Base-by-base conservation (phyloP, 139 green algal genomes). In the Parachlorella kessleri region DNA sequence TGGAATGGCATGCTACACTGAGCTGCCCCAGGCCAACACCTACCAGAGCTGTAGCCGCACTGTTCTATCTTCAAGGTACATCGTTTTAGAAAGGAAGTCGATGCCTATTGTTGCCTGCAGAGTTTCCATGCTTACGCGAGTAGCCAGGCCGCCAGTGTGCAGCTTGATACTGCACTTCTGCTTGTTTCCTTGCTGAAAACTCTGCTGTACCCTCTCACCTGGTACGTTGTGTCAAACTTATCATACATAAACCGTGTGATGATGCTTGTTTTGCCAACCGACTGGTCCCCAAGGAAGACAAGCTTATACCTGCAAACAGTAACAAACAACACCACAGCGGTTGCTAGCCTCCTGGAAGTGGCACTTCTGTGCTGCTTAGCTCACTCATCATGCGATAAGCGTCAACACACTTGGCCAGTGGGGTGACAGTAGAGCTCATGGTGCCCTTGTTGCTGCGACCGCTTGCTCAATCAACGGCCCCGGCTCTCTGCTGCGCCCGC, bases 241-340 rank as follows among this genome's bases (percentile, higher is more conserved):
- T 99, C 97, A 85, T 99, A 99, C 97, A 99, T 99, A 82, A 99
- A 99, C 1, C 97, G 85, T 1, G 96, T 99, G 79, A 99, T 99
- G 77, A 99, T 98, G 75, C 87, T 94, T 41, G 97, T 99, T 80
- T 99, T 99, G 6, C 94, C 94, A 3, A 97, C 94, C 10, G 86
- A 93, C 85, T 98, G 94, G 79, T 98, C 94, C 1, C 93, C 94
- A 5, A 98, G 76, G 77, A 98, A 98, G 0, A 98, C 97, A 85
- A 99, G 86, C 76, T 99, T 99, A 78, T 99, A 99, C 72, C 99
- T 99, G 30, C n/a, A n/a, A n/a, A n/a, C n/a, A n/a, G n/a, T n/a
- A n/a, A n/a, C n/a, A n/a, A n/a, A n/a, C n/a, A n/a, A n/a, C n/a
- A n/a, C n/a, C n/a, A n/a, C n/a, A n/a, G n/a, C n/a, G n/a, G n/a